These are phyloP conservation scores for Tilletiaria anomala DNA, from an alignment of 1,284 basidiomycete genomes.

Conservation along the genomic window DNA sequence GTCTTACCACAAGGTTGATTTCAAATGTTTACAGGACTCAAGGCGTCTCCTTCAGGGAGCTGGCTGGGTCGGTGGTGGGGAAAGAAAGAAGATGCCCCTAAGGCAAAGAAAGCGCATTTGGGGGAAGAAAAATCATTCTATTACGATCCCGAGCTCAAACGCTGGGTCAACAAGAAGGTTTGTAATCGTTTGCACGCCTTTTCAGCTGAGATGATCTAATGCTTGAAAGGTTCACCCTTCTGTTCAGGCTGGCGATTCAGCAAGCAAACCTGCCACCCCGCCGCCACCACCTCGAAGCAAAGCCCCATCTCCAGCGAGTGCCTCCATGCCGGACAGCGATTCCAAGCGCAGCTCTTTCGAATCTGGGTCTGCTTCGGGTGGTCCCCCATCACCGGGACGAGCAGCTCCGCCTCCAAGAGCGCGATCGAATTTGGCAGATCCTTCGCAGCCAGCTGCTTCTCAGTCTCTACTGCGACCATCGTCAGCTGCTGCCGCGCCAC, in stretches of 20 bases:
- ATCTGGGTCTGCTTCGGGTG: not conserved
- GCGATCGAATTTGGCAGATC: slow-evolving; percentile 26
- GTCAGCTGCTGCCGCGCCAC: not conserved
- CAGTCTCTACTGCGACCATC: slow-evolving; percentile 8
- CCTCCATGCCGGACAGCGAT: not conserved
- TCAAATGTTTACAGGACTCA: not conserved
- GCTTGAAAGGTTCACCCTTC: not conserved
- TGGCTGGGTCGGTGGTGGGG: too few species aligned
- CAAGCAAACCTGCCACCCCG: slow-evolving; percentile 14
- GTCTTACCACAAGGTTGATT: not conserved
- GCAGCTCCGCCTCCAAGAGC: slow-evolving; percentile 13
- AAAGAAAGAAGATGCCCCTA: slow-evolving; percentile 5
- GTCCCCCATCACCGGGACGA: slow-evolving; percentile 7
- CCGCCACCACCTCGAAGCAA: slow-evolving; percentile 23
- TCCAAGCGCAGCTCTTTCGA: too few species aligned
- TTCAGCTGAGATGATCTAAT: not conserved
- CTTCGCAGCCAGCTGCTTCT: slow-evolving; percentile 19
- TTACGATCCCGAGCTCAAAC: slow-evolving; percentile 83
- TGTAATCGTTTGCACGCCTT: slow-evolving; percentile 15
- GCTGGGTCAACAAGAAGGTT: slow-evolving; percentile 92
- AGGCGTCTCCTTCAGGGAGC: too few species aligned
- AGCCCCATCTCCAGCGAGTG: not conserved
- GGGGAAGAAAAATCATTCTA: slow-evolving; percentile 72
- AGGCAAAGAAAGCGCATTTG: slow-evolving; percentile 2
- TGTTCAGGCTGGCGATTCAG: slow-evolving; percentile 17